A percentile compares a stretch with the other conserved stretches of the same genome.
These are phyloP conservation scores for Botrytis paeoniae DNA, from an alignment of 2,329 filamentous ascomycete species.

Conservation along the genomic window DNA sequence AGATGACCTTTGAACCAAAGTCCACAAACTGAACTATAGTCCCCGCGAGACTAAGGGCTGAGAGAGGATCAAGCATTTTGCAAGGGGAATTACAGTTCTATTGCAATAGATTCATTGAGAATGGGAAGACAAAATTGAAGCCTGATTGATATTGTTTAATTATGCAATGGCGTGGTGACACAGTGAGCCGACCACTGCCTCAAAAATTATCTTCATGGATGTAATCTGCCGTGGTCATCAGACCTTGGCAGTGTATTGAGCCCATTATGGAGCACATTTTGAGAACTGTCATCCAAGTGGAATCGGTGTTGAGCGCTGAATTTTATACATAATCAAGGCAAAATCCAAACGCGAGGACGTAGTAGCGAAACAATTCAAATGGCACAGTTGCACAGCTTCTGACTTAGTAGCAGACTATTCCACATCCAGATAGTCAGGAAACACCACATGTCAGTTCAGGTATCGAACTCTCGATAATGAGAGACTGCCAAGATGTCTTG, in stretches of 20 bases:
- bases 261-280: not conserved
- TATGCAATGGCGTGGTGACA: not conserved
- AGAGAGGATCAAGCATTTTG: not conserved
- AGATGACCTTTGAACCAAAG: not conserved
- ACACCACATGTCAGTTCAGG: not conserved
- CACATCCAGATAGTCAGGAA: not conserved
- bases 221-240: not conserved
- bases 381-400: not conserved
- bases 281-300: too few relatives aligned
- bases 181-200: not conserved
- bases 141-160: not conserved
- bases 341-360: not conserved
- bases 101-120: too few relatives aligned
- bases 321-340: not conserved
- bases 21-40: not conserved
- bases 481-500: not conserved
- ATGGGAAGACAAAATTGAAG: too few relatives aligned
- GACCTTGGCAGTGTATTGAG: not conserved
- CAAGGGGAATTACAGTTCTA: too few relatives aligned
- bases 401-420: not conserved
- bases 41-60: not conserved
- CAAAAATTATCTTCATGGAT: not conserved
- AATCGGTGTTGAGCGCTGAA: not conserved
- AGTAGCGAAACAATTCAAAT: too few relatives aligned
- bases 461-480: not conserved